Evolutionary conservation across 1,284 basidiomycete species (phyloP).

Genomic region (Mixia osmundae): DNA sequence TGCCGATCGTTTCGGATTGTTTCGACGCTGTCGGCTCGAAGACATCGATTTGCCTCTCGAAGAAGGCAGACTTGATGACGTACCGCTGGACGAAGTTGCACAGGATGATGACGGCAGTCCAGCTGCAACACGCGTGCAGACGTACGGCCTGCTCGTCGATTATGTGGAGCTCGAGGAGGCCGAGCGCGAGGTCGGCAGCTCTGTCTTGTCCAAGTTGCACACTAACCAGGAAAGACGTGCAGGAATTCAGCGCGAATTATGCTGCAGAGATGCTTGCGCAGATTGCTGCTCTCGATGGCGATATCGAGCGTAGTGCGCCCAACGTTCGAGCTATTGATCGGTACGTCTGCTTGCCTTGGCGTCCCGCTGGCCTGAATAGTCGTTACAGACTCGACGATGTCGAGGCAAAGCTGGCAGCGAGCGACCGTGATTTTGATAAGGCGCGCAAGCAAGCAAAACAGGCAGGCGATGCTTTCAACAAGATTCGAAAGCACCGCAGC

Average conservation of each 20-base stretch:
- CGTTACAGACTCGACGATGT: slow-evolving; percentile 64
- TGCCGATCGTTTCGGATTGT: slow-evolving; percentile 65
- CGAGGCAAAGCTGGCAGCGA: slow-evolving; percentile 34
- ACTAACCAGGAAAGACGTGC: no score
- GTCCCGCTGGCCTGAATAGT: slow-evolving; percentile 2
- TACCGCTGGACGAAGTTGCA: slow-evolving; percentile 89
- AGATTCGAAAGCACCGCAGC: slow-evolving; percentile 55
- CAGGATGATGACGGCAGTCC: slow-evolving; percentile 57
- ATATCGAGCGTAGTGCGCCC: slow-evolving; percentile 84
- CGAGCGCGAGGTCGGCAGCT: slow-evolving; percentile 39
- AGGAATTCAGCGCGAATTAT: no score
- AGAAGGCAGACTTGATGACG: slow-evolving; percentile 52
- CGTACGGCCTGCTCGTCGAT: slow-evolving; percentile 78
- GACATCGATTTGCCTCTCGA: slow-evolving; percentile 64
- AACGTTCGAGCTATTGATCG: slow-evolving; percentile 89
- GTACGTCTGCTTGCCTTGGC: slow-evolving; percentile 22
- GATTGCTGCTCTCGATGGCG: slow-evolving; percentile 44
- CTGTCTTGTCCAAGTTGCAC: neutral
- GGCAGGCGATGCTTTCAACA: slow-evolving; percentile 74
- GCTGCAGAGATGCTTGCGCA: slow-evolving; percentile 55
- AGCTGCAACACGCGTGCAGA: slow-evolving; percentile 40
- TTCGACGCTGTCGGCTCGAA: slow-evolving; percentile 78
- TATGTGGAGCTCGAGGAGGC: slow-evolving; percentile 55
- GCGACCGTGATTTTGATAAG: slow-evolving; percentile 32
- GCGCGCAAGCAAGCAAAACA: slow-evolving; percentile 51